phyloP scores from a whole-genome alignment of 371 early-diverging fungal species.

The Chytridium lagenaria region DNA sequence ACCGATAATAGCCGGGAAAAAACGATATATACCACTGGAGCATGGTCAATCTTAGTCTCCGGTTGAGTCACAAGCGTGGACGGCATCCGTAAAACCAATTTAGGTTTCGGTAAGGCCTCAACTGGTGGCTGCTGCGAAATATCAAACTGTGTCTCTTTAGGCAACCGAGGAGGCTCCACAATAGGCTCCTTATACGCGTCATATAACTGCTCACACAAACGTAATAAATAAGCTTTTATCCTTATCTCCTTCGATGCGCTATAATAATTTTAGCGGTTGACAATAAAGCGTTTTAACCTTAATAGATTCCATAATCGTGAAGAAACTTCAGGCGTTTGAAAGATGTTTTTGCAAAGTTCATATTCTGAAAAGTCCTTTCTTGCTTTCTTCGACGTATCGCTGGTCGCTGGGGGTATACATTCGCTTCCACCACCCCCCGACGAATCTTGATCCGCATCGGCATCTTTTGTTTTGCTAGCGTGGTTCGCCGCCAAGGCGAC shows the following conservation, averaged over 20 bases:
- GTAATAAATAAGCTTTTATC: not conserved
- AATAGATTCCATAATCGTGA: conserved; percentile 28
- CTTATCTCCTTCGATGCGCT: not conserved
- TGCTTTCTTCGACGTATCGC: not conserved
- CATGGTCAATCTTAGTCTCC: not conserved
- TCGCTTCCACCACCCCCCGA: too few species aligned
- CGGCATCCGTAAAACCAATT: not conserved
- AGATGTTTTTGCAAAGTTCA: conserved; percentile 1
- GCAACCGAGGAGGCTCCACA: not conserved
- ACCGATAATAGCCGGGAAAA: too few species aligned
- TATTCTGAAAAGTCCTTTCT: not conserved
- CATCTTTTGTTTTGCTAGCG: conserved; percentile 11
- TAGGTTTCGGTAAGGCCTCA: not conserved
- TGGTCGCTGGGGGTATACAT: too few species aligned
- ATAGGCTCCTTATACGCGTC: not conserved
- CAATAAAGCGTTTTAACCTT: conserved; percentile 14
- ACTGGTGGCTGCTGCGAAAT: not conserved
- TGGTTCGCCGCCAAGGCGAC: not conserved
- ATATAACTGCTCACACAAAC: not conserved
- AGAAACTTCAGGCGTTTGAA: not conserved
- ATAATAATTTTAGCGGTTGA: too few species aligned
- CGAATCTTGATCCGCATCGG: not conserved
- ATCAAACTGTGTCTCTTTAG: not conserved
- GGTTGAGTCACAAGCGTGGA: not conserved
- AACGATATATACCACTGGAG: not conserved